Base-by-base conservation (phyloP, 768 basidiomycete species). In the Trametes sanguinea region DNA sequence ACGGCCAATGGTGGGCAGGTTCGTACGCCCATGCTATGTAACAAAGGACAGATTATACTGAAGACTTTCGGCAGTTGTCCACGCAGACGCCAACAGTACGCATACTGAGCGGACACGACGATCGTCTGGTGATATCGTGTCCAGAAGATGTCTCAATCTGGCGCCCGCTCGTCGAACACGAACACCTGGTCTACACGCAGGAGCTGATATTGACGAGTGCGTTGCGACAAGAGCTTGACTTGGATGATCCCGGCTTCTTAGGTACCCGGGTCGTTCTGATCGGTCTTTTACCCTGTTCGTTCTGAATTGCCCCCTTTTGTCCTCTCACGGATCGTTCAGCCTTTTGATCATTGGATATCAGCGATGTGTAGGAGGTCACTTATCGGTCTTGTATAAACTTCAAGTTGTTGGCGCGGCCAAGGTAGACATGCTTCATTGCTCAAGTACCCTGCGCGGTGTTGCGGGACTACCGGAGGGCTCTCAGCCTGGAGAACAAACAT, bases 1-100 rank as follows among this genome's bases (percentile, higher is more conserved):
- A 73, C 76, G 6, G 84, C 88, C 0, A 82, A 83, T 64, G 92
- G 93, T 3, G 94, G 92, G 0, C 81, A 85, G 75, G 90, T 92
- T 51, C 22, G 79, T 72, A 10, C n/a, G 13, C 46, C 42, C 10
- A 16, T 22, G 16, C 10, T 2, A 7, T 42, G 27, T 3, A 10
- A 11, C 60, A 16, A n/a, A n/a, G 33, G 37, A 6, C 50, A 52
- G n/a, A 50, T 48, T 17, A 58, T 51, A 47, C 10, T 43, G 43
- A 33, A 54, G 27, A 7, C 27, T 47, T n/a, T 40, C 29, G 45
- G 45, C 54, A 84, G 82, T 60, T 83, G 3, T 73, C 73, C n/a
- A 76, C 76, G 0, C 76, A 80, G 57, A 77, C 74, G 9, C 88
- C 86, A 1, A 89, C 85, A 0, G 64, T 75, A 35, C 84, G 87